A percentile compares a stretch with the other conserved stretches of the same genome.
Evolutionary conservation across 2,329 filamentous ascomycete genomes (phyloP).

Genomic region (Venturia effusa): DNA sequence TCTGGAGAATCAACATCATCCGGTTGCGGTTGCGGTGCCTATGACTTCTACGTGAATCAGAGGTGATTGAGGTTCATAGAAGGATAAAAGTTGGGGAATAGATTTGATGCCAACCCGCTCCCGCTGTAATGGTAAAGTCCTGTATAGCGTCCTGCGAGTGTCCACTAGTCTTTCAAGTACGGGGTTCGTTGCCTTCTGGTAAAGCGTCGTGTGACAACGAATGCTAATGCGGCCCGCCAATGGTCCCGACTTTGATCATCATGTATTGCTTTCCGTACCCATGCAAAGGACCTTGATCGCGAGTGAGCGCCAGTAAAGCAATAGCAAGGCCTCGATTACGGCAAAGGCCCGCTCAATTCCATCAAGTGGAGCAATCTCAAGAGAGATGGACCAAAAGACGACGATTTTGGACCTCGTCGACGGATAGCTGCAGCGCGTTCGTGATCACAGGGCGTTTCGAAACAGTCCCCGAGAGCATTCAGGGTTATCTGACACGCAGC

Average conservation of each 20-base stretch:
- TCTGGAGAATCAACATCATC: background rate
- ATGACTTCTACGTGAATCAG: background rate
- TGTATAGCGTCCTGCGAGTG: background rate
- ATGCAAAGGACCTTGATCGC: background rate
- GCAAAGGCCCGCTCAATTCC: background rate
- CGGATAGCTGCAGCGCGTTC: constrained; percentile 6
- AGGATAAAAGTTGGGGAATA: background rate
- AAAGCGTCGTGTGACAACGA: constrained; percentile 5
- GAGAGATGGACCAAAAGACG: background rate
- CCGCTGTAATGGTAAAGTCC: constrained; percentile 8
- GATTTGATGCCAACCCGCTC: constrained; percentile 3
- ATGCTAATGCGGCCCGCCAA: background rate
- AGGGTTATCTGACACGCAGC: constrained; percentile 8
- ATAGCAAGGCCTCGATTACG: background rate
- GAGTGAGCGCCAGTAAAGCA: background rate
- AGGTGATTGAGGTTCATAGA: background rate
- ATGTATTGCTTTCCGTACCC: background rate
- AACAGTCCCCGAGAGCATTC: constrained; percentile 1
- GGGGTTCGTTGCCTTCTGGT: background rate
- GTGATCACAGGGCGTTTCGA: background rate
- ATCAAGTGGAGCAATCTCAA: background rate
- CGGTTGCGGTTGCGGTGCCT: background rate
- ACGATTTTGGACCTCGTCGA: background rate
- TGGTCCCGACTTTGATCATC: background rate
- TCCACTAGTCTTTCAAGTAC: background rate